Percentiles rank a stretch among this genome's conserved stretches.
These are phyloP conservation scores for Didymella keratinophila DNA, from an alignment of 2,329 filamentous ascomycete species.

Conservation along the genomic window DNA sequence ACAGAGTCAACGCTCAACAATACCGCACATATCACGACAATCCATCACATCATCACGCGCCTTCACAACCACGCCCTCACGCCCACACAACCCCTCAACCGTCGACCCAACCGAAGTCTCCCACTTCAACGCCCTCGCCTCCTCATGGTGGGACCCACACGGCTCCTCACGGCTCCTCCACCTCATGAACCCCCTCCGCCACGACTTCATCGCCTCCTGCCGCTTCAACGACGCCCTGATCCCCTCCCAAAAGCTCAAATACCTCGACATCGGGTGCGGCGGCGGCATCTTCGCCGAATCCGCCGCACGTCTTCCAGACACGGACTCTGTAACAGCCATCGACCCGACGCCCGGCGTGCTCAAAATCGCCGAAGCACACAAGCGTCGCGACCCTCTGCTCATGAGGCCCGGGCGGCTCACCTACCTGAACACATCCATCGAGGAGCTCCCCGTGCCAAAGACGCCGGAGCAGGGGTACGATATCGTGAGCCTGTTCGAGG, in stretches of 20 bases:
- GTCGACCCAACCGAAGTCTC: slow-evolving; percentile 87
- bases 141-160: slow-evolving; percentile 96
- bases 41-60: slow-evolving; percentile 17
- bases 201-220: slow-evolving; percentile 63
- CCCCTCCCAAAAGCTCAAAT: slow-evolving; percentile 61
- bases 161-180: slow-evolving; percentile 91
- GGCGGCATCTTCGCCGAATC: slow-evolving; percentile 96
- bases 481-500: slow-evolving; percentile 88
- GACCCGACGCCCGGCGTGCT: slow-evolving; percentile 80
- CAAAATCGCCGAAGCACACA: slow-evolving; percentile 77
- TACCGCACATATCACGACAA: neutral
- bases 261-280: slow-evolving; percentile 93
- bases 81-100: slow-evolving; percentile 35
- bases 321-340: slow-evolving; percentile 73
- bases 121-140: slow-evolving; percentile 93
- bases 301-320: slow-evolving; percentile 72
- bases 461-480: slow-evolving; percentile 66
- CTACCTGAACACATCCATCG: slow-evolving; percentile 81
- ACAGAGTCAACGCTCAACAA: neutral
- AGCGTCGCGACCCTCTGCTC: slow-evolving; percentile 75
- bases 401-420: slow-evolving; percentile 62
- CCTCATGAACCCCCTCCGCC: slow-evolving; percentile 96
- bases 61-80: slow-evolving; percentile 27
- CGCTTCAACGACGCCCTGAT: slow-evolving; percentile 5
- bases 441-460: slow-evolving; percentile 63